Evolutionary conservation across 1,139 yeast genomes (phyloP), one percentile per base, ranked within the genome.

Genomic region (Lodderomyces margitis): DNA sequence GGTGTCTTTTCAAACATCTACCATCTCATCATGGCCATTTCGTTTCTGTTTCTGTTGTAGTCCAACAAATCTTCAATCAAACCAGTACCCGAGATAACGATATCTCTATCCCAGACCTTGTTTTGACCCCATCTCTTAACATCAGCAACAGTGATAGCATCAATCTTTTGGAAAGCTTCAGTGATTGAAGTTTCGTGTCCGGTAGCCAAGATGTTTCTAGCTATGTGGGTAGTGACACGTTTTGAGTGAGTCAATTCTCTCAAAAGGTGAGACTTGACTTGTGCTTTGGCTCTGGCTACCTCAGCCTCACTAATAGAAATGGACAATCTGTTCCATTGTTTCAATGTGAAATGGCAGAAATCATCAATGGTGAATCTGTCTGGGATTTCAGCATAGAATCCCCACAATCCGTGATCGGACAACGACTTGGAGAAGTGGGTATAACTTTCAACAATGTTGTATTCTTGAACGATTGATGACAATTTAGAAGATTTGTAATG

Each of bases 11-110:
- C n/a, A n/a, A n/a, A n/a, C n/a, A n/a, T n/a, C 59, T 68, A 72
- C 75, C 76, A 72, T 83, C 94, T 84, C 83, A 84, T 74, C 87
- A 83, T 79, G 59, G 92, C 78, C 89, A 86, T 85, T 61, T 83
- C 89, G 68, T 82, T 83, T 81, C 94, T 83, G 67, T 81, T 70
- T 81, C 92, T 83, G 78, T 74, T 75, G 80, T 85, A 85, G 66
- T 85, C 95, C 61, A 85, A 71, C 67, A 85, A 74, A 54, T 74
- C 87, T 75, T 85, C 95, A 69, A 83, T 84, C 71, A 81, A 86
- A 66, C 95, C 95, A 51, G 87, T 79, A 66, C 86, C 92, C 45
- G 91, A 76, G 58, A 85, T 71, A 55, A 86, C 94, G 59, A 85
- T 74, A 65, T 85, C 95, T 74, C 81, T 85, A 68, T 85, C 94